phyloP scores from a whole-genome alignment of 139 green algal genomes.

The Astrephomene gubernaculifera region DNA sequence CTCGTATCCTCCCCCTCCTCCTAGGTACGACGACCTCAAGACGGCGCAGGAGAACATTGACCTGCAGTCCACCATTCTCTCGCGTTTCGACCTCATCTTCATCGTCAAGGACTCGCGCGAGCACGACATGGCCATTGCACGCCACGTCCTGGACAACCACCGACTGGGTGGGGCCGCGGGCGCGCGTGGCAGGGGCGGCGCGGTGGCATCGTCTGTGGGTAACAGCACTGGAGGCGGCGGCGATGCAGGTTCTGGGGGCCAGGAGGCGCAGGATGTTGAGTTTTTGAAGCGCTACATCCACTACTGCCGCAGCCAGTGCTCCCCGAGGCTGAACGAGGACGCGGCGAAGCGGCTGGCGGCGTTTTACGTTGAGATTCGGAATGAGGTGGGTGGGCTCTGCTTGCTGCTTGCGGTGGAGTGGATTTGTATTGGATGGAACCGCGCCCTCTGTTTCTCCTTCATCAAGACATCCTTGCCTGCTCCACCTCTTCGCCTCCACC shows the following conservation, averaged over 20 bases:
- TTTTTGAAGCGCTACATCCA: slow-evolving; percentile 96
- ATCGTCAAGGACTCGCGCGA: slow-evolving; percentile 96
- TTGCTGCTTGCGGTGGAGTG: neutral
- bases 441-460: too few species aligned
- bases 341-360: slow-evolving; percentile 77
- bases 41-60: slow-evolving; percentile 97
- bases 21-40: slow-evolving; percentile 89
- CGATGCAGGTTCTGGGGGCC: neutral
- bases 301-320: slow-evolving; percentile 83
- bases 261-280: slow-evolving; percentile 69
- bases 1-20: neutral
- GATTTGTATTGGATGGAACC: too few species aligned
- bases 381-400: slow-evolving; percentile 79
- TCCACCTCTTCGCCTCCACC: neutral
- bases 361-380: slow-evolving; percentile 92
- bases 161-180: neutral
- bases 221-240: neutral
- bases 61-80: slow-evolving; percentile 98
- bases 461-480: too few species aligned
- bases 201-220: neutral
- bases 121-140: slow-evolving; percentile 76
- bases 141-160: slow-evolving; percentile 86
- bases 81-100: slow-evolving; percentile 99
- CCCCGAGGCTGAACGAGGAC: slow-evolving; percentile 80
- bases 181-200: neutral